Base-by-base conservation (phyloP, 768 basidiomycete genomes). In the Exsudoporus frostii region DNA sequence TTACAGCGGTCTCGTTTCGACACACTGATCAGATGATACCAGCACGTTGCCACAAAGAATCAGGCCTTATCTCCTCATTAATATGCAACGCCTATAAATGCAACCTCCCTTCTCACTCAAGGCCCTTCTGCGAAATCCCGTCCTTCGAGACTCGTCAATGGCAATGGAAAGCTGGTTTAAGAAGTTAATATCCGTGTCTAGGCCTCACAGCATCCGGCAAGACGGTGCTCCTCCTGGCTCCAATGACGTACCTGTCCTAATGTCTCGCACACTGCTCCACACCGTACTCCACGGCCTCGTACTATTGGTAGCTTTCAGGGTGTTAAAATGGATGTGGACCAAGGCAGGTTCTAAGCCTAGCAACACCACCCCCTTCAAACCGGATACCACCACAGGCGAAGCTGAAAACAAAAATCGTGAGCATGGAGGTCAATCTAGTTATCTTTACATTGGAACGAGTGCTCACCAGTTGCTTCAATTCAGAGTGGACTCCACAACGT, bases 401-500 rank as follows among this genome's bases (percentile, higher is more conserved):
- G 52, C 36, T 3, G 37, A 50, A 19, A 65, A 71, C 47, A 65
- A 62, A 38, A 30, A 44, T 50, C 59, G 67, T 11, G 56, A 59
- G 40, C 51, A 45, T 39, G 63, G 66, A 54, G 61, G 73, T 65
- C 48, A 42, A 48, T 44, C 37, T 34, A 17, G 22, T 37, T 20
- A 1, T 33, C 19, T 24, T 30, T n/a, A 20, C 17, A 15, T 45
- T 11, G 15, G 14, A 15, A 32, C 14, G 30, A 44, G 27, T 47
- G 25, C 49, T 55, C 45, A 61, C 42, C n/a, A 2, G 5, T 4
- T 33, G 4, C 9, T 33, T 50, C 20, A 5, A 38, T 51, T 17
- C 48, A 85, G 84, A 76, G 60, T 85, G 84, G 84, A 71, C 60
- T 2, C 78, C 81, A 5, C 73, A 75, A 13, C 38, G 60, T 29